Conservation (phyloP, 371 early-diverging fungal species). For the Mucor piriformis region DNA sequence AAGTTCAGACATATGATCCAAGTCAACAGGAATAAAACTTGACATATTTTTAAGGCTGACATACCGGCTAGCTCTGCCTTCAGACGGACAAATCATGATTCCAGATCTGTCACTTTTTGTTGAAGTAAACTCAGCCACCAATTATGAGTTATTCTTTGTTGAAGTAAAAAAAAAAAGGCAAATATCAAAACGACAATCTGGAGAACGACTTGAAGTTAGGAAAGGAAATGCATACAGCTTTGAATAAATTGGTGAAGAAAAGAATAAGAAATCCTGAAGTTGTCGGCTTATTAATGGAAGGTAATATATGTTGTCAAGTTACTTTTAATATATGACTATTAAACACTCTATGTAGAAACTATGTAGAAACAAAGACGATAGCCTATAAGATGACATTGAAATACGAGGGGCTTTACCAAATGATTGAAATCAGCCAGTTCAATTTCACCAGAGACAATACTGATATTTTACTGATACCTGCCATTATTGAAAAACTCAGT, state of each 20-base stretch:
- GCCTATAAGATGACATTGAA: conserved; percentile 10
- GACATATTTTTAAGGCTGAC: conserved; percentile 13
- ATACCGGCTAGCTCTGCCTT: conserved; percentile 3
- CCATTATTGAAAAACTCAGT: conserved; percentile 9
- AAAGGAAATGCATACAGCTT: conserved; percentile 19
- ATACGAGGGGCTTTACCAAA: conserved; percentile 11
- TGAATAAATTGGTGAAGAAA: conserved; percentile 23
- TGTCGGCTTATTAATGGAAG: conserved; percentile 21
- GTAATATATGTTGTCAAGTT: not conserved
- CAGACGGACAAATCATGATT: conserved; percentile 14
- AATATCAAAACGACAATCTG: conserved; percentile 12
- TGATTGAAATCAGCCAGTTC: conserved; percentile 10
- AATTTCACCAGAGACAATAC: conserved; percentile 3
- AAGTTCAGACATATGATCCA: conserved; percentile 1
- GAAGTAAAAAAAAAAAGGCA: conserved; percentile 25
- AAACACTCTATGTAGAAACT: not conserved
- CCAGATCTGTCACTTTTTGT: conserved; percentile 21
- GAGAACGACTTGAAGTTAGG: conserved; percentile 21
- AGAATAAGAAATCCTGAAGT: conserved; percentile 19
- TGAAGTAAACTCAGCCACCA: conserved; percentile 14
- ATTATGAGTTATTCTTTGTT: conserved; percentile 24
- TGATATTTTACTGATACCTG: conserved; percentile 11
- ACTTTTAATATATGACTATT: conserved; percentile 3
- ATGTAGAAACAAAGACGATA: not conserved
- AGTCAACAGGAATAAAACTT: not conserved